These are phyloP conservation scores for Aquilaria malaccensis DNA, from an alignment of 345 rosid species.

Conservation along the genomic window DNA sequence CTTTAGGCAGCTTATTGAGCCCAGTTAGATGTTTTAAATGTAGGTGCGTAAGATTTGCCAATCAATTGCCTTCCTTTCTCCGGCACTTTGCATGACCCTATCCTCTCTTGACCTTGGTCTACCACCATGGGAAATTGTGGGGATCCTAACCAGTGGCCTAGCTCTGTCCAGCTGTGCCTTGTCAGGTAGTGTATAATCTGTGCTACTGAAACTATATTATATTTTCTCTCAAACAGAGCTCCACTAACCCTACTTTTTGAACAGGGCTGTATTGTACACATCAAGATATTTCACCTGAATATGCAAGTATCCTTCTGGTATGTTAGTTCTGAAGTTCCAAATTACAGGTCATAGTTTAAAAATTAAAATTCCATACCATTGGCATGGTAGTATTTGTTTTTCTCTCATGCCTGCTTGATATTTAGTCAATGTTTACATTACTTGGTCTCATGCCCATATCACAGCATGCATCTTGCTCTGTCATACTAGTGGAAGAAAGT, in stretches of 20 bases:
- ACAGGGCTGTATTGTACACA: constrained; percentile 88
- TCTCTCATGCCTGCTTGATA: too few relatives aligned
- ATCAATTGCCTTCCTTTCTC: constrained; percentile 79
- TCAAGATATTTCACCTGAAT: constrained; percentile 95
- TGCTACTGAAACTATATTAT: constrained; percentile 1
- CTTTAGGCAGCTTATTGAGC: too few relatives aligned
- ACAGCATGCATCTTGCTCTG: too few relatives aligned
- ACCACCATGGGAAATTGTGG: constrained; percentile 91
- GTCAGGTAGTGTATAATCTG: constrained; percentile 47
- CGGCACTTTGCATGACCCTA: constrained; percentile 82
- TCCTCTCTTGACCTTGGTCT: constrained; percentile 86
- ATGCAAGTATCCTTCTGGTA: constrained; percentile 93
- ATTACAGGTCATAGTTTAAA: constrained; percentile 1
- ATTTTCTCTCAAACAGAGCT: neutral
- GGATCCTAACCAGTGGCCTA: constrained; percentile 76
- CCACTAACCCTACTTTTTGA: constrained; percentile 2
- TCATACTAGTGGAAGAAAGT: too few relatives aligned
- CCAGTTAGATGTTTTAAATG: neutral
- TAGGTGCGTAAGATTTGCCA: constrained; percentile 96
- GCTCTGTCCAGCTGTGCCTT: constrained; percentile 90
- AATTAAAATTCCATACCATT: neutral
- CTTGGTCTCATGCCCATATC: too few relatives aligned
- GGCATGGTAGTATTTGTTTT: too few relatives aligned
- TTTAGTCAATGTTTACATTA: too few relatives aligned
- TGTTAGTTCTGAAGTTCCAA: constrained; percentile 12